A percentile compares a stretch with the other conserved stretches of the same genome.
phyloP scores from a whole-genome alignment of 768 basidiomycete genomes.

The Neoboletus brunneissimus region DNA sequence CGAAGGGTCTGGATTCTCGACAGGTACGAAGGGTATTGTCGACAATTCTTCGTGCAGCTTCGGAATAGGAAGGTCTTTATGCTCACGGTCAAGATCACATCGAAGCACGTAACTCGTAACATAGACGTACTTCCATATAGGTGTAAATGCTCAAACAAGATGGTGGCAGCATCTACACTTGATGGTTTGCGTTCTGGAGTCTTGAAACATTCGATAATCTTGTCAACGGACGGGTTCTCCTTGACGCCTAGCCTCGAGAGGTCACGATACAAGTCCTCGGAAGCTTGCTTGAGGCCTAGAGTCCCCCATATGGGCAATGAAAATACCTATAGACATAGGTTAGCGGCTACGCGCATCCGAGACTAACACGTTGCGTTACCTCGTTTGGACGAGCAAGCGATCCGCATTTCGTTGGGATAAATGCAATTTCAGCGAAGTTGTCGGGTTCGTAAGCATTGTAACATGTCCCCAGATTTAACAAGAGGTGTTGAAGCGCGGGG shows the following conservation, averaged over 20 bases:
- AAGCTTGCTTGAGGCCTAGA: conserved; percentile 9
- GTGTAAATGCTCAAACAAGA: conserved; percentile 11
- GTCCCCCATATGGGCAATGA: conserved; percentile 3
- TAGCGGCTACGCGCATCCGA: background rate
- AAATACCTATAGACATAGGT: conserved; percentile 8
- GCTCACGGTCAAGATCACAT: background rate
- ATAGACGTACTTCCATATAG: conserved; percentile 6
- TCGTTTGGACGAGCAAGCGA: conserved; percentile 6
- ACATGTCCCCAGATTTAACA: conserved; percentile 3
- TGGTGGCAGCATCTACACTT: background rate
- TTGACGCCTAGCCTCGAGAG: conserved; percentile 11
- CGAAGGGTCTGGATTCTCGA: background rate
- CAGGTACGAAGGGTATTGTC: conserved; percentile 12
- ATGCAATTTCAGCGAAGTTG: conserved; percentile 1
- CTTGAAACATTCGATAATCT: conserved; percentile 1
- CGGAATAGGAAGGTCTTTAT: conserved; percentile 6
- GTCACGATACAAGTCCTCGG: background rate
- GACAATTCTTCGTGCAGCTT: conserved; percentile 8
- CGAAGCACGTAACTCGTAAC: background rate
- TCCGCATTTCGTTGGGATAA: conserved; percentile 13
- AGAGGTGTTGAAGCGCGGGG: conserved; percentile 11
- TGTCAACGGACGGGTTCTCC: conserved; percentile 1
- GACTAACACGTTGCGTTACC: background rate
- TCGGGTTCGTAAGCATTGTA: conserved; percentile 13
- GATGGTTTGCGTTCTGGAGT: conserved; percentile 1